phyloP scores from a whole-genome alignment of 2,329 filamentous ascomycete species.

The Penicillium sp. region DNA sequence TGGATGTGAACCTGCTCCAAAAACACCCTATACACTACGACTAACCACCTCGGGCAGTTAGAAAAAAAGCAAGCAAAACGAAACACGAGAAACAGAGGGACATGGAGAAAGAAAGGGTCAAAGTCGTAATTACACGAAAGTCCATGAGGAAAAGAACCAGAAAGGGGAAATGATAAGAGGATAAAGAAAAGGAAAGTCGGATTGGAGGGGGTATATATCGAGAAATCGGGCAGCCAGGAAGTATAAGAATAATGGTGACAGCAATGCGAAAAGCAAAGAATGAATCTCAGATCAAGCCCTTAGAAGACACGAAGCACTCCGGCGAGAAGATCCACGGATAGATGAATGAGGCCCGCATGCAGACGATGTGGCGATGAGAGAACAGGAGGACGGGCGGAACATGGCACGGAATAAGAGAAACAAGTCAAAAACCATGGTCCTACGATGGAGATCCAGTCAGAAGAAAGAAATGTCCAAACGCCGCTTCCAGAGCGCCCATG shows the following conservation, averaged over 20 bases:
- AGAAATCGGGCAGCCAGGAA: slow-evolving; percentile 6
- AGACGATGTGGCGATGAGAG: background rate
- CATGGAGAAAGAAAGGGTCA: background rate
- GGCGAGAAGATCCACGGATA: background rate
- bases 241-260: slow-evolving; percentile 11
- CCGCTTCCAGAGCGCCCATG: slow-evolving; percentile 19
- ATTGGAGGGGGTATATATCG: slow-evolving; percentile 24
- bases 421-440: background rate
- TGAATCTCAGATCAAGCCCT: background rate
- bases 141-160: slow-evolving; percentile 13
- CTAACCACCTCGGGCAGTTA: background rate
- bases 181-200: slow-evolving; percentile 11
- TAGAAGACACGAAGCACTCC: background rate
- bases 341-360: background rate
- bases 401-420: background rate
- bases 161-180: slow-evolving; percentile 11
- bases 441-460: background rate
- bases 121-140: slow-evolving; percentile 22
- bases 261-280: slow-evolving; percentile 1
- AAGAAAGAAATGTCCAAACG: slow-evolving; percentile 14
- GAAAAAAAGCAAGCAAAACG: slow-evolving; percentile 1
- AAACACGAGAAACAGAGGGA: background rate
- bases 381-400: background rate
- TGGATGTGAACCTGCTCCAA: background rate
- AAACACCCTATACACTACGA: slow-evolving; percentile 17